Percentiles rank a stretch among this genome's conserved stretches.
These are phyloP conservation scores for Trichoderma afroharzianum DNA, from an alignment of 2,329 filamentous ascomycete genomes.

Conservation along the genomic window DNA sequence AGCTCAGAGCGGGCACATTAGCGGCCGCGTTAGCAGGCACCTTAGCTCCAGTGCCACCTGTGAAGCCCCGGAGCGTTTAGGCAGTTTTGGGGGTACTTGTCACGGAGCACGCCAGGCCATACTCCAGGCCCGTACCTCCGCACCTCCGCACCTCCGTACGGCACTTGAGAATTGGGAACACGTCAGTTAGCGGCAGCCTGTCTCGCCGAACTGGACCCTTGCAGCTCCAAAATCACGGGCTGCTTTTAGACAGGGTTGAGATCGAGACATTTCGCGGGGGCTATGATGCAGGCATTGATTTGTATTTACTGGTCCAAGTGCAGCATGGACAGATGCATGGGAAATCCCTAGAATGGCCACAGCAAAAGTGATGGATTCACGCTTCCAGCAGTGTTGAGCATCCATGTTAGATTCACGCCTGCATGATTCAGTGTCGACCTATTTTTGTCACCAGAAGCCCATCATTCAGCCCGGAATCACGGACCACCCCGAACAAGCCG, in stretches of 20 bases:
- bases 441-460: background rate
- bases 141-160: constrained; percentile 9
- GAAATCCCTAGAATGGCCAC: background rate
- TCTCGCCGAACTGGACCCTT: constrained; percentile 2
- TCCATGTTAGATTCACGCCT: background rate
- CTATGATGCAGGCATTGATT: background rate
- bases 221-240: background rate
- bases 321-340: background rate
- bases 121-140: constrained; percentile 2
- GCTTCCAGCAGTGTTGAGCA: background rate
- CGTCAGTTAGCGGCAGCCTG: constrained; percentile 18
- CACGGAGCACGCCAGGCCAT: background rate
- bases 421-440: background rate
- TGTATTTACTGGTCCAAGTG: background rate
- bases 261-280: background rate
- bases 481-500: background rate
- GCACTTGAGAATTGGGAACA: background rate
- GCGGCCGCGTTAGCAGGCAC: background rate
- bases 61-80: background rate
- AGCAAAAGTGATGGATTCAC: background rate
- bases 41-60: background rate
- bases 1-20: background rate
- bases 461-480: background rate
- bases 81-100: background rate
- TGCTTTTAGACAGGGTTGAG: background rate